A percentile compares a stretch with the other conserved stretches of the same genome.
Evolutionary conservation across 78 protist species (phyloP).

Genomic region (Polysphondylium violaceum): DNA sequence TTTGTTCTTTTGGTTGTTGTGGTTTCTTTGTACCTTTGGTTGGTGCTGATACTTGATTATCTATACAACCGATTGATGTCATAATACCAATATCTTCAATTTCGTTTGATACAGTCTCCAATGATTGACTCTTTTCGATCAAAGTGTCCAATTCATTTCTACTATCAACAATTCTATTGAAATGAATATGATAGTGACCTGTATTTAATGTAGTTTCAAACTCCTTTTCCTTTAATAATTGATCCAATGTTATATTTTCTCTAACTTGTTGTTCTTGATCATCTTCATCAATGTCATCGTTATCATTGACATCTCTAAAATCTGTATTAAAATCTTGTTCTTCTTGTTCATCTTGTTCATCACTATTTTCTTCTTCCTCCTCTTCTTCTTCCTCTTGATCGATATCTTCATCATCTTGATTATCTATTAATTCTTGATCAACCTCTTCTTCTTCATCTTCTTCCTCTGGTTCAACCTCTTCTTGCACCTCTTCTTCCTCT

Average conservation of each 20-base stretch:
- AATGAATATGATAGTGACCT: slow-evolving; percentile 33
- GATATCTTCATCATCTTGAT: background rate
- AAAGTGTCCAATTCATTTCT: slow-evolving; percentile 10
- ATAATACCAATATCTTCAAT: slow-evolving; percentile 38
- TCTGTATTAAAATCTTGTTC: background rate
- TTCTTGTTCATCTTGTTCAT: slow-evolving; percentile 14
- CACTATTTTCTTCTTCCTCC: background rate
- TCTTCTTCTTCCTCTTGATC: background rate
- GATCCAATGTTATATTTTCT: background rate
- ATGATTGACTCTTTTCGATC: background rate
- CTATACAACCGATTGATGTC: slow-evolving; percentile 39
- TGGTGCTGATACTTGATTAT: background rate
- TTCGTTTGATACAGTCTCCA: slow-evolving; percentile 31
- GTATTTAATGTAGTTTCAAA: slow-evolving; percentile 8
- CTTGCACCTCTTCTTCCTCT: slow-evolving; percentile 13
- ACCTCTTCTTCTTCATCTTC: slow-evolving; percentile 16
- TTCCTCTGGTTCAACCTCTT: background rate
- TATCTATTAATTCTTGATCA: background rate
- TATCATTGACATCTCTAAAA: slow-evolving; percentile 40
- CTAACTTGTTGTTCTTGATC: background rate
- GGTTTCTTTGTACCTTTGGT: background rate
- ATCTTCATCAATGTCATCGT: background rate
- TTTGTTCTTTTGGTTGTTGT: background rate
- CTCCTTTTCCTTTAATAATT: background rate
- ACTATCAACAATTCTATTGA: slow-evolving; percentile 26